A percentile compares a stretch with the other conserved stretches of the same genome.
Conservation (phyloP, 306 rosid genomes). For the Prunus mume region DNA sequence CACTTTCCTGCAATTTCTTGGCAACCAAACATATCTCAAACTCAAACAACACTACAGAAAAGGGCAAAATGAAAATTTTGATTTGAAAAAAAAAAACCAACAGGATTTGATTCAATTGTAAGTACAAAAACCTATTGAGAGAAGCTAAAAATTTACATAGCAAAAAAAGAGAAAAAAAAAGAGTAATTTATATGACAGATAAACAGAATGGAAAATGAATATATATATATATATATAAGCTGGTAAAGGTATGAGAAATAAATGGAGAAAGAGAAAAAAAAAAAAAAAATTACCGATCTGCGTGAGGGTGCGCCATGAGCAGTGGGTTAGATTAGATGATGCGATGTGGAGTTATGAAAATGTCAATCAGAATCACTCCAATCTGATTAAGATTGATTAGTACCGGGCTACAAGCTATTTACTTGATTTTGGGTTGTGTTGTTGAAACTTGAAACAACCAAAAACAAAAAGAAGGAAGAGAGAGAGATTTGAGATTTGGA, state of each 20-base stretch:
- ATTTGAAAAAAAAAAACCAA: background rate
- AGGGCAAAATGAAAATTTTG: background rate
- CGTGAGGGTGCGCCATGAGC: background rate
- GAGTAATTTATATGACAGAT: too few relatives aligned
- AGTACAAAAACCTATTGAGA: background rate
- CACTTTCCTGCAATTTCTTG: background rate
- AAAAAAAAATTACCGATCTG: slow-evolving; percentile 13
- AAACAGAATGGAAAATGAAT: too few relatives aligned
- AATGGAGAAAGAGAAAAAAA: background rate
- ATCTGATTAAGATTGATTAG: background rate
- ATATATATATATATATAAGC: too few relatives aligned
- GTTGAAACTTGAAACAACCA: too few relatives aligned
- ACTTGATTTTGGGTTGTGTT: too few relatives aligned
- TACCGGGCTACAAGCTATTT: too few relatives aligned
- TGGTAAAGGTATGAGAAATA: too few relatives aligned
- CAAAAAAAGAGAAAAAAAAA: background rate
- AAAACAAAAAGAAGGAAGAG: background rate
- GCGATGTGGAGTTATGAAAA: background rate
- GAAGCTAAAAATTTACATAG: background rate
- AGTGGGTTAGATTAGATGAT: background rate
- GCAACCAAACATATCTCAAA: background rate
- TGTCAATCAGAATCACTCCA: slow-evolving; percentile 3
- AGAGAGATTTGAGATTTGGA: background rate
- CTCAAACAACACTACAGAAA: background rate
- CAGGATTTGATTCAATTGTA: background rate